phyloP scores from a whole-genome alignment of 2,329 filamentous ascomycete species.

The Phialophora tarda region DNA sequence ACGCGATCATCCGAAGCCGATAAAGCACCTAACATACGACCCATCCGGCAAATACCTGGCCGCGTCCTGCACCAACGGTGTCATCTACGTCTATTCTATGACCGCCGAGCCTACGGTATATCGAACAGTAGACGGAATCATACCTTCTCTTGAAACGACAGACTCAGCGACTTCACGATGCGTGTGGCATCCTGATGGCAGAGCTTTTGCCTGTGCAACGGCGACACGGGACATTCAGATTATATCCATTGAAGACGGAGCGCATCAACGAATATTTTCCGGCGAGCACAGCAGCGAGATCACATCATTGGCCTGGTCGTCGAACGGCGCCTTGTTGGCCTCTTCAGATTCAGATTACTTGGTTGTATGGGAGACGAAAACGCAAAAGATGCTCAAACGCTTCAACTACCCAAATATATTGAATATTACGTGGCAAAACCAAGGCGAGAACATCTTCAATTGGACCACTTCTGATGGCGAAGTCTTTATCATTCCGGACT shows the following conservation, averaged over 20 bases:
- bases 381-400: slow-evolving; percentile 78
- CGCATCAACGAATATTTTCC: slow-evolving; percentile 78
- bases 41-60: slow-evolving; percentile 75
- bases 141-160: slow-evolving; percentile 77
- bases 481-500: slow-evolving; percentile 83
- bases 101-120: slow-evolving; percentile 80
- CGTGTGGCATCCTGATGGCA: slow-evolving; percentile 92
- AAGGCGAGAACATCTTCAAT: slow-evolving; percentile 76
- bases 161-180: slow-evolving; percentile 75
- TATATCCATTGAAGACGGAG: slow-evolving; percentile 87
- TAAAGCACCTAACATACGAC: slow-evolving; percentile 91
- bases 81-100: slow-evolving; percentile 88
- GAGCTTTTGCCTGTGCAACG: slow-evolving; percentile 85
- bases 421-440: slow-evolving; percentile 88
- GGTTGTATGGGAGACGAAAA: slow-evolving; percentile 84
- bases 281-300: slow-evolving; percentile 83
- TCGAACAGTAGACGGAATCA: slow-evolving; percentile 82
- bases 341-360: slow-evolving; percentile 60
- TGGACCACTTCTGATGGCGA: slow-evolving; percentile 94
- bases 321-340: slow-evolving; percentile 86
- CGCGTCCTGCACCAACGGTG: slow-evolving; percentile 84
- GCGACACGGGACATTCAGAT: slow-evolving; percentile 82
- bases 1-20: slow-evolving; percentile 80
- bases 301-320: slow-evolving; percentile 88
- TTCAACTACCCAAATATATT: slow-evolving; percentile 83